Percentiles rank a stretch among this genome's conserved stretches.
Conservation (phyloP, 441 rosid genomes). For the Aquilaria agallochum region DNA sequence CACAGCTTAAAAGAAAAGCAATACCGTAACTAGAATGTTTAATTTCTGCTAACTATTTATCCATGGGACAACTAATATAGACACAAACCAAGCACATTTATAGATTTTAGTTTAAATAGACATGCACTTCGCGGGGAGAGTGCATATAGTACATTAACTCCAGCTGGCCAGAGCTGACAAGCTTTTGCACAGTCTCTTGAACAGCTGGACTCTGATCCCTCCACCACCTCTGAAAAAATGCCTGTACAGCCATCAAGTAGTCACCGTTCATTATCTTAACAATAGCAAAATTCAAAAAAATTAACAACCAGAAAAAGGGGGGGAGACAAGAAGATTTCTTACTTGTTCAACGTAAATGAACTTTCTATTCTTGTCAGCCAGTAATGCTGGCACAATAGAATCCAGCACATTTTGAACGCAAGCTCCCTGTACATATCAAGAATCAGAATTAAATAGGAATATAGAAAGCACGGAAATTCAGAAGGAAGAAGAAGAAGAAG, state of each 20-base stretch:
- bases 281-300: background rate
- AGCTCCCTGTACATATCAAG: constrained; percentile 32
- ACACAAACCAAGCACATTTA: too few species aligned
- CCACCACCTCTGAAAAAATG: constrained; percentile 64
- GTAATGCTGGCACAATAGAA: constrained; percentile 39
- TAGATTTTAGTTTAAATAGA: too few species aligned
- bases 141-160: constrained; percentile 38
- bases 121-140: too few species aligned
- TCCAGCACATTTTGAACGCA: constrained; percentile 50
- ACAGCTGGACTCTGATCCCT: constrained; percentile 38
- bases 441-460: background rate
- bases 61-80: background rate
- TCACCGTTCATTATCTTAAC: background rate
- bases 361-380: constrained; percentile 48
- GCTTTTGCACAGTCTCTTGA: constrained; percentile 33
- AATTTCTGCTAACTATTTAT: background rate
- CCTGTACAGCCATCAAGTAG: constrained; percentile 24
- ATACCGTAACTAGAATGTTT: background rate
- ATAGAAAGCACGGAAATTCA: background rate
- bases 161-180: constrained; percentile 44
- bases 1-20: background rate
- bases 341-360: constrained; percentile 48
- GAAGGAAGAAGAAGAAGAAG: background rate
- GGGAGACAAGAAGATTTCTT: background rate
- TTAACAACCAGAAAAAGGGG: too few species aligned